Evolutionary conservation across 768 basidiomycete genomes (phyloP), one percentile per base, ranked within the genome.

Genomic region (Boletus subcaerulescens): DNA sequence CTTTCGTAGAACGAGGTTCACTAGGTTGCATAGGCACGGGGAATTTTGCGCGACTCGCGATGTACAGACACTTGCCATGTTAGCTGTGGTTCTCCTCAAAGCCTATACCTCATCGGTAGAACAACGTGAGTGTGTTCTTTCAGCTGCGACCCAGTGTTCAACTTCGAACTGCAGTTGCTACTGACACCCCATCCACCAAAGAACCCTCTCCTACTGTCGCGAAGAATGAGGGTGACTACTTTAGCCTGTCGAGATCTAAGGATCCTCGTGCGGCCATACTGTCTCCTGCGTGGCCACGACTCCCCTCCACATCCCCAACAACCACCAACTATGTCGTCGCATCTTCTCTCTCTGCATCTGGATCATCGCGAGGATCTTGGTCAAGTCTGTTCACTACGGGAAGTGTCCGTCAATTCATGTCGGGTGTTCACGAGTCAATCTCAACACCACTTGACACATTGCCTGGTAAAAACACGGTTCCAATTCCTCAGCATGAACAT

Each of bases 1-100:
- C 13, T 48, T 45, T n/a, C 36, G 15, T 32, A 31, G 35, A 39
- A 50, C 31, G 24, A 22, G 14, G 20, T 57, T 58, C 9, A 57
- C 49, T 18, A 4, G 54, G 29, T 35, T 54, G 7, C 24, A 17
- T 43, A 84, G 83, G 57, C 76, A 81, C 35, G 53, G 59, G 4
- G 75, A 80, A 53, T 71, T 80, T 31, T 68, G 73, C 14, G 61
- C 57, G 8, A 75, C 73, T 33, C 89, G 82, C 62, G 89, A 93
- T 61, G 67, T 92, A 2, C 90, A 93, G 62, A 85, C 91, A 84
- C 75, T 93, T 15, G 89, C 88, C 0, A 91, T 93, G 82, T 56
- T 91, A 4, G 77, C 89, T 0, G 74, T 82, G 45, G 68, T 91
- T n/a, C 71, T 92, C 3, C 74, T 92, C 3, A 85, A 86, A 63